These are phyloP conservation scores for Penicillium waksmanii DNA, from an alignment of 495 filamentous ascomycete genomes.

Conservation along the genomic window DNA sequence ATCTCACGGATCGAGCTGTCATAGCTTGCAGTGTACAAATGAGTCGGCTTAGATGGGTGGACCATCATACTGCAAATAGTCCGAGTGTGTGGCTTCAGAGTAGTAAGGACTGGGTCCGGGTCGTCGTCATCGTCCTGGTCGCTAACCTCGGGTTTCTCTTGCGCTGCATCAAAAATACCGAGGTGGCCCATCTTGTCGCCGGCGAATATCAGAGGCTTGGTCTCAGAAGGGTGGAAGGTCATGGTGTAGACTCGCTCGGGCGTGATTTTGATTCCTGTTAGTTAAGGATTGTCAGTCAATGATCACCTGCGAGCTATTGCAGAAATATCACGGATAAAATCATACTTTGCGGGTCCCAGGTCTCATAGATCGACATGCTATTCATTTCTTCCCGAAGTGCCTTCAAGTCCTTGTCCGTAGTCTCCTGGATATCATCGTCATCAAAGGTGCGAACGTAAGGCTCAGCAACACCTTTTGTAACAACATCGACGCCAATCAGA, in stretches of 20 bases:
- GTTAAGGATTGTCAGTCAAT: slow-evolving; percentile 1
- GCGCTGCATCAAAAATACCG: slow-evolving; percentile 90
- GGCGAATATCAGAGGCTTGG: slow-evolving; percentile 91
- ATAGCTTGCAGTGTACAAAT: slow-evolving; percentile 85
- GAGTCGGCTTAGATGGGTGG: slow-evolving; percentile 65
- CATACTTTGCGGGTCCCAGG: slow-evolving; percentile 76
- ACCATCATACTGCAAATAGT: slow-evolving; percentile 87
- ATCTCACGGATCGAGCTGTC: slow-evolving; percentile 90
- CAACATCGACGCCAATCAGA: slow-evolving; percentile 55
- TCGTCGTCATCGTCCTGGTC: slow-evolving; percentile 67
- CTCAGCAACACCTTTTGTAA: slow-evolving; percentile 68
- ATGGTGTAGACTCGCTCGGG: slow-evolving; percentile 88
- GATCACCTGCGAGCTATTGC: neutral
- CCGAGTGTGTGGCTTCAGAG: slow-evolving; percentile 85
- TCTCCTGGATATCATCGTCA: slow-evolving; percentile 78
- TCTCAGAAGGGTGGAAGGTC: slow-evolving; percentile 82
- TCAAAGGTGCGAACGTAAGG: slow-evolving; percentile 83
- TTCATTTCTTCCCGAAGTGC: slow-evolving; percentile 80
- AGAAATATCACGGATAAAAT: neutral
- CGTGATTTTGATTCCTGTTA: slow-evolving; percentile 84
- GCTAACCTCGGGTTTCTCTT: slow-evolving; percentile 61
- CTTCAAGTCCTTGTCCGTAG: slow-evolving; percentile 75
- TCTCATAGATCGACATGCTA: slow-evolving; percentile 76
- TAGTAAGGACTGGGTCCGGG: slow-evolving; percentile 74
- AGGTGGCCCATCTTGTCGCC: slow-evolving; percentile 94